Evolutionary conservation across 257 asterid genomes (phyloP).

Genomic region (Solanum neorickii): DNA sequence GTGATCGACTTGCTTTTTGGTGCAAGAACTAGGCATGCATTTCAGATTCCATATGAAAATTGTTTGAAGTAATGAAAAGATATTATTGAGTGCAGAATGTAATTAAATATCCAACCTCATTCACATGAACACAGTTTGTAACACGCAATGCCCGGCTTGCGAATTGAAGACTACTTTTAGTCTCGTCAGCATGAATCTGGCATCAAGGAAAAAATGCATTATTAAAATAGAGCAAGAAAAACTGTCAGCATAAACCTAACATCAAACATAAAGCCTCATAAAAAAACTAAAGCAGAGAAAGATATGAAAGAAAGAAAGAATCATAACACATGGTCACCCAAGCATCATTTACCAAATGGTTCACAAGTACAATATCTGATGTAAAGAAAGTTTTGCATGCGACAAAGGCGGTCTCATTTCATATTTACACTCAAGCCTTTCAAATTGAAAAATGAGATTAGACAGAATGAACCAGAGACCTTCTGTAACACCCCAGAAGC

Average conservation of each 20-base stretch:
- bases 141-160: conserved; percentile 97
- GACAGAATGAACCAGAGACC: background rate
- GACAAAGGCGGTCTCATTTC: background rate
- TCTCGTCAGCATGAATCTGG: conserved; percentile 98
- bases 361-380: background rate
- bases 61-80: background rate
- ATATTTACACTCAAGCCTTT: background rate
- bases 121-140: conserved; percentile 88
- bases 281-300: background rate
- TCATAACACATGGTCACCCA: background rate
- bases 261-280: background rate
- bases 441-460: background rate
- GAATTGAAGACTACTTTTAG: conserved; percentile 96
- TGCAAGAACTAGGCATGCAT: background rate
- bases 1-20: background rate
- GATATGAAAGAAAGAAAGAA: background rate
- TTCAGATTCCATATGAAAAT: background rate
- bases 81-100: conserved; percentile 9
- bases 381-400: background rate
- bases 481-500: background rate
- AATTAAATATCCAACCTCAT: conserved; percentile 52
- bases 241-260: background rate
- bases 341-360: background rate
- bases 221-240: background rate
- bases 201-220: conserved; percentile 1